A percentile compares a stretch with the other conserved stretches of the same genome.
phyloP scores from a whole-genome alignment of 495 filamentous ascomycete species.

The Annulohypoxylon nitens region DNA sequence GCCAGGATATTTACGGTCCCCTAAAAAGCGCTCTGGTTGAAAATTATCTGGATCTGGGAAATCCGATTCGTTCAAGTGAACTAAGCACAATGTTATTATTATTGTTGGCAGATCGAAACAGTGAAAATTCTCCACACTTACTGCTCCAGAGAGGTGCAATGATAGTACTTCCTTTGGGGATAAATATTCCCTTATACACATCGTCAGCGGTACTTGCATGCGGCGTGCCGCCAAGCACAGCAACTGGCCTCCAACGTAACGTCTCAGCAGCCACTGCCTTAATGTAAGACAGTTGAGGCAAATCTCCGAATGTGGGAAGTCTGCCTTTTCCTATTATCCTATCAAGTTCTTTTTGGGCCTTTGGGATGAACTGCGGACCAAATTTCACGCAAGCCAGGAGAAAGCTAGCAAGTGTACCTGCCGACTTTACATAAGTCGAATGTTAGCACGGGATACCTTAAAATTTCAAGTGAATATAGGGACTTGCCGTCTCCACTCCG shows the following conservation, averaged over 20 bases:
- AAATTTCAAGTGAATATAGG: constrained; percentile 45
- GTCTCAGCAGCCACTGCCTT: constrained; percentile 65
- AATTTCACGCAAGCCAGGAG: constrained; percentile 69
- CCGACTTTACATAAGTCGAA: constrained; percentile 56
- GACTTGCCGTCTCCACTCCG: constrained; percentile 72
- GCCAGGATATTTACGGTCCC: constrained; percentile 62
- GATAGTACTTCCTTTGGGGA: constrained; percentile 67
- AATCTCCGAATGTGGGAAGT: constrained; percentile 64
- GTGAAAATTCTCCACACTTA: constrained; percentile 50
- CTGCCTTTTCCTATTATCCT: constrained; percentile 64
- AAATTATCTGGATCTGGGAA: constrained; percentile 69
- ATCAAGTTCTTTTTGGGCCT: constrained; percentile 69
- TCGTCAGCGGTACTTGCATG: constrained; percentile 70
- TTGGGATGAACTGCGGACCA: constrained; percentile 58
- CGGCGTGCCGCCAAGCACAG: constrained; percentile 67
- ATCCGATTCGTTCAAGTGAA: constrained; percentile 70
- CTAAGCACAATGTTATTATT: constrained; percentile 27
- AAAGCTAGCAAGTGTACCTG: constrained; percentile 64
- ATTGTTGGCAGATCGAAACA: constrained; percentile 20
- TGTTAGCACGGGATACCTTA: constrained; percentile 56
- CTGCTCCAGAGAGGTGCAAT: constrained; percentile 62
- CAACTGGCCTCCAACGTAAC: constrained; percentile 65
- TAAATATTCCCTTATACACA: constrained; percentile 65
- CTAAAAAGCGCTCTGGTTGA: constrained; percentile 59
- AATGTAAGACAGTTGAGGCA: constrained; percentile 59